Base-by-base conservation (phyloP, 2,329 filamentous ascomycete genomes). In the Capronia epimyces region DNA sequence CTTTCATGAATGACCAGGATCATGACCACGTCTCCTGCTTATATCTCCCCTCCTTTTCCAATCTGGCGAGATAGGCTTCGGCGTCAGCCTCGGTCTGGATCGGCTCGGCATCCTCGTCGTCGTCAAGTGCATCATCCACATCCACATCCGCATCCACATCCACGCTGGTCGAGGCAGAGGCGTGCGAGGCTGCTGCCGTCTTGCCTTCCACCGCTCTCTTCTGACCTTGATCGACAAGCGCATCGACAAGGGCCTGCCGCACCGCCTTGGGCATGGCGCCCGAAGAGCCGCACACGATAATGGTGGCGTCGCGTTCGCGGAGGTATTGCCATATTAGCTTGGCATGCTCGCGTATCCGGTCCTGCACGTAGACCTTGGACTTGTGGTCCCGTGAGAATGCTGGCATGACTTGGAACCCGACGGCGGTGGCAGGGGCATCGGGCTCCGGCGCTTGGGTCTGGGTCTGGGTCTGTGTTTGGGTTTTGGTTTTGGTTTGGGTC, bases 201-300 rank as follows among this genome's bases (percentile, higher is more conserved):
- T 39, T 39, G 8, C 9, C 8, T 71, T 62, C 29, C 37, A 20
- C 25, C n/a, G 29, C 25, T 32, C 21, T 32, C 16, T 60, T 63
- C 72, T 61, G 2, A 48, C 51, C 1, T 69, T 71, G 37, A 70
- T 66, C n/a, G 64, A 62, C 25, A 20, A 87, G 76, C 2, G 76
- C 72, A 62, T 84, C 80, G n/a, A 83, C 71, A 21, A 88, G 68
- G 3, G 83, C 82, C 62, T 82, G 78, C 15, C 83, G 72, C 1
- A 88, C 80, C 9, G 81, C 82, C 61, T 82, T 80, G 1, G 84
- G 84, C 84, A 88, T 88, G 52, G 77, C 79, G 1, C 84, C 84
- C 0, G 81, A 84, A 0, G 78, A 80, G 1, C 75, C 75, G 55
- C 70, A 75, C 21, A 76, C 69, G 58, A 74, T 75, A 15, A 74